Percentiles rank a stretch among this genome's conserved stretches.
phyloP scores from a whole-genome alignment of 2,329 filamentous ascomycete genomes.

The Scedosporium dehoogii region DNA sequence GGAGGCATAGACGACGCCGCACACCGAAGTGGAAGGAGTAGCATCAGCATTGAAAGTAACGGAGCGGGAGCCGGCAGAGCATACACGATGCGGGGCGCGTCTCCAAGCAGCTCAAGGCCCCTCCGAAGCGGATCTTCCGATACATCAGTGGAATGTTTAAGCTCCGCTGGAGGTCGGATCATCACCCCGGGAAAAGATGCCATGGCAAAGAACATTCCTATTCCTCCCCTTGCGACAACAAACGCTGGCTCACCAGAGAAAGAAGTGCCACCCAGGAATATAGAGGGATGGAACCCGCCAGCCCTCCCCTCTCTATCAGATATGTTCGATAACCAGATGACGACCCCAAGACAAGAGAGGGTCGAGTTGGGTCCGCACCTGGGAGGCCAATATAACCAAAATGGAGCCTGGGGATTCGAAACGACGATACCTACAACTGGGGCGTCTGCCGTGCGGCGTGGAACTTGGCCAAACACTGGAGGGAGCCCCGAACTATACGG shows the following conservation, averaged over 20 bases:
- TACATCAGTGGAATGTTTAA: background rate
- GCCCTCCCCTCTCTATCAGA: slow-evolving; percentile 37
- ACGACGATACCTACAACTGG: background rate
- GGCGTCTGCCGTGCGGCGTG: background rate
- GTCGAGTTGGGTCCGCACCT: background rate
- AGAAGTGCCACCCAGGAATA: background rate
- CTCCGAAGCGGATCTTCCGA: background rate
- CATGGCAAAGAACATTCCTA: background rate
- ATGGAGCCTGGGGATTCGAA: background rate
- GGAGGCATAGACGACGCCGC: background rate
- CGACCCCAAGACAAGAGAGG: background rate
- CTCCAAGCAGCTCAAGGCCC: background rate
- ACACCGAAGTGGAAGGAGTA: background rate
- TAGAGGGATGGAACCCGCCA: slow-evolving; percentile 9
- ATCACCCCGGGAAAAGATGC: background rate
- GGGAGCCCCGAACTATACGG: background rate
- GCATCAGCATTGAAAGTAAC: slow-evolving; percentile 10
- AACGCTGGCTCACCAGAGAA: background rate
- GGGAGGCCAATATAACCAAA: background rate
- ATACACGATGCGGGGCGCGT: background rate
- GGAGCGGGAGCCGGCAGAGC: background rate
- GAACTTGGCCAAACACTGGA: background rate
- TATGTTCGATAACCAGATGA: slow-evolving; percentile 31
- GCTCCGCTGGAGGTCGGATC: background rate
- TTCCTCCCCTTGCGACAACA: background rate